Conservation (phyloP, 176 grass and related monocot species). For the Zoysia pacifica region DNA sequence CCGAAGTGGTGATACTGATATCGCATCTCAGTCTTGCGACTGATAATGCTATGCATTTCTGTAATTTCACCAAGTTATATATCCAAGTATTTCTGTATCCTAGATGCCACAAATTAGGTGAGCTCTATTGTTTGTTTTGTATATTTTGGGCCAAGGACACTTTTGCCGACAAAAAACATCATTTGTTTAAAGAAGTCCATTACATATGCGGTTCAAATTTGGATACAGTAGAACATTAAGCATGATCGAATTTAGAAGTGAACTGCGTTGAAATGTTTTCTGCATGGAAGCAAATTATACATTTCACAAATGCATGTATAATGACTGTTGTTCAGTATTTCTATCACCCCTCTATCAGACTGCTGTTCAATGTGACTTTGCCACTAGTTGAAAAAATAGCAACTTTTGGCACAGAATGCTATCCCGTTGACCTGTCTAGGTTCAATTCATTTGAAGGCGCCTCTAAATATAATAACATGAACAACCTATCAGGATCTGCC, state of each 20-base stretch:
- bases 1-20: background rate
- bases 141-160: no score
- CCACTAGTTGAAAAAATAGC: background rate
- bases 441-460: constrained; percentile 17
- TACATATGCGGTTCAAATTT: background rate
- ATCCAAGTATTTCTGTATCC: background rate
- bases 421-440: constrained; percentile 17
- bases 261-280: background rate
- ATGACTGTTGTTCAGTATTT: background rate
- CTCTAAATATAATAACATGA: background rate
- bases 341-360: background rate
- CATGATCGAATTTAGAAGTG: background rate
- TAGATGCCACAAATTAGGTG: no score
- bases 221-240: background rate
- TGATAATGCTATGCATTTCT: background rate
- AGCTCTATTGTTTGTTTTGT: background rate
- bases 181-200: background rate
- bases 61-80: background rate
- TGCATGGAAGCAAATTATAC: background rate
- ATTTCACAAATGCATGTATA: background rate
- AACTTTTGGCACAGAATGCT: constrained; percentile 10
- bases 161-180: no score
- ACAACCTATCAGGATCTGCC: background rate
- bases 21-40: background rate
- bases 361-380: constrained; percentile 12